Conservation (phyloP, 257 asterid genomes). For the Solanum gandarillasii region DNA sequence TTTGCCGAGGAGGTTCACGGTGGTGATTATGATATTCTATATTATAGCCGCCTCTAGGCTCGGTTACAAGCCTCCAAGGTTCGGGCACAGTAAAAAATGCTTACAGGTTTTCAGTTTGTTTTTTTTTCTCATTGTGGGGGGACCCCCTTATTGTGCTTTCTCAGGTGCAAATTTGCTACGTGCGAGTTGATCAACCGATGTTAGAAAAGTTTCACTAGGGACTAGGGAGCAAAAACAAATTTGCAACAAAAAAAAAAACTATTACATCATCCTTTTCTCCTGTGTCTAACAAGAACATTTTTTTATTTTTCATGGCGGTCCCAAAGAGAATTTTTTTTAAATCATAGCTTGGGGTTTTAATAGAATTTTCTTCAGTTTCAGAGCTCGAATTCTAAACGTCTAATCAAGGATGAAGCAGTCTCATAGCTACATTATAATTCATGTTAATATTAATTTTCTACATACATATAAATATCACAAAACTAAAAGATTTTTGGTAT, state of each 20-base stretch:
- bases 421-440: too few relatives aligned
- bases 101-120: background rate
- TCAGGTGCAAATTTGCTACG: background rate
- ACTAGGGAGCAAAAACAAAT: background rate
- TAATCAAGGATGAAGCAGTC: too few relatives aligned
- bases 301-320: background rate
- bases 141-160: background rate
- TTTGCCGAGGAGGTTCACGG: background rate
- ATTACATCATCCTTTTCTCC: background rate
- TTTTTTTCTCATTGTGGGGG: background rate
- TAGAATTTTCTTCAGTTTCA: too few relatives aligned
- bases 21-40: background rate
- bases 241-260: background rate
- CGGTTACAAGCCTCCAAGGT: constrained; percentile 50
- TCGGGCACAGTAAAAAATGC: constrained; percentile 1
- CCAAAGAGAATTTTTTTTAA: background rate
- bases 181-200: background rate
- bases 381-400: background rate
- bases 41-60: constrained; percentile 49
- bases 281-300: background rate
- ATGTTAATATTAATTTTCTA: too few relatives aligned
- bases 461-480: too few relatives aligned
- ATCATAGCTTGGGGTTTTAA: too few relatives aligned
- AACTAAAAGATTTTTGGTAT: too few relatives aligned
- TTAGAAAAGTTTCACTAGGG: background rate